These are phyloP conservation scores for Excoecaria cochinchinensis DNA, from an alignment of 345 rosid species.

Conservation along the genomic window DNA sequence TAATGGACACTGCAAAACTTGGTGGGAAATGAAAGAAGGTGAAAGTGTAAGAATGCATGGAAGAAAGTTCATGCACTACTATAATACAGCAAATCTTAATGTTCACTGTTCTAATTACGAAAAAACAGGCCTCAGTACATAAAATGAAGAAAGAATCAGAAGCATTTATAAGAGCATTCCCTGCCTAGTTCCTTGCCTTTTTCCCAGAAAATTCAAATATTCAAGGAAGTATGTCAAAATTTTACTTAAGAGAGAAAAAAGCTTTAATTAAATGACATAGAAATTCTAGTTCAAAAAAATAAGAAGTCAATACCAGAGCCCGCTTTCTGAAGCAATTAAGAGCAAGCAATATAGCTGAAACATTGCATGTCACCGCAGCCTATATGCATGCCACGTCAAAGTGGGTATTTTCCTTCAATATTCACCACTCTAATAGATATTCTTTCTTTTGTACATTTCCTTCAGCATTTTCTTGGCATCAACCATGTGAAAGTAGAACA, in stretches of 20 bases:
- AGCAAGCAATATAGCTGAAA: not conserved
- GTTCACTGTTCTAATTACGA: not conserved
- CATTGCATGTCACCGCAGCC: not conserved
- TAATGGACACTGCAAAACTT: not conserved
- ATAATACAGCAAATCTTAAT: not conserved
- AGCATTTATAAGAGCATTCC: not conserved
- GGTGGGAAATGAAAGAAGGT: not conserved
- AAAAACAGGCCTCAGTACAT: not conserved
- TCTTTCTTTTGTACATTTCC: constrained; percentile 49
- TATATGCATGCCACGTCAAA: constrained; percentile 1
- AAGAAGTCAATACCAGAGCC: constrained; percentile 4
- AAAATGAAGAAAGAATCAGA: not conserved
- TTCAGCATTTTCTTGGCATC: constrained; percentile 52
- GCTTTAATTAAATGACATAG: not conserved
- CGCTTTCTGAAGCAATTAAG: constrained; percentile 9
- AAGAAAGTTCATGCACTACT: not conserved
- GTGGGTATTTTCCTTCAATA: not conserved
- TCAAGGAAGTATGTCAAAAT: not conserved
- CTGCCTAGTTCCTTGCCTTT: not conserved
- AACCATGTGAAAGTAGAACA: constrained; percentile 55
- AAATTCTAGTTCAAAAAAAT: not conserved
- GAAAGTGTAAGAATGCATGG: not conserved
- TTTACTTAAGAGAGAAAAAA: not conserved
- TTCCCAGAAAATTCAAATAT: not conserved
- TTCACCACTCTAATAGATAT: constrained; percentile 17